phyloP scores from a whole-genome alignment of 1,139 yeast genomes.

The Taphrina pruni region DNA sequence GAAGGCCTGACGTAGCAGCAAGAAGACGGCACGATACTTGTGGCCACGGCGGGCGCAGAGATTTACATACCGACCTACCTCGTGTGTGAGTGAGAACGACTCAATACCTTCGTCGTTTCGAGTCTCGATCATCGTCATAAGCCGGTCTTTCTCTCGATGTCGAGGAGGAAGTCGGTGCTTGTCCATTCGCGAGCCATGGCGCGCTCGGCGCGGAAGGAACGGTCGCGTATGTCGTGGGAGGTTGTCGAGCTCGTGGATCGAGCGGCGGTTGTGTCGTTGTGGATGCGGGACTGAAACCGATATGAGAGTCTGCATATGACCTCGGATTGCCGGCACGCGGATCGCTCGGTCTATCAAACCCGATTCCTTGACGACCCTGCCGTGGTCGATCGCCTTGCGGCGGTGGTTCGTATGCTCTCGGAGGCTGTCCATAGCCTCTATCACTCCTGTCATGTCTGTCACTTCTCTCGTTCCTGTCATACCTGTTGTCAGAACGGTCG shows the following conservation, averaged over 20 bases:
- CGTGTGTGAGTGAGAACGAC: background rate
- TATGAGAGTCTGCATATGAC: constrained; percentile 9
- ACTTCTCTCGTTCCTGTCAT: constrained; percentile 7
- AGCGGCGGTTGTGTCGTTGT: constrained; percentile 11
- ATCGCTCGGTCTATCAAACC: constrained; percentile 25
- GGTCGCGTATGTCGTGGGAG: constrained; percentile 26
- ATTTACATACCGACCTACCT: constrained; percentile 29
- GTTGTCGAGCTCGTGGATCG: constrained; percentile 38
- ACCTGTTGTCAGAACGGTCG: constrained; percentile 6
- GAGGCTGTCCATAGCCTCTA: constrained; percentile 2
- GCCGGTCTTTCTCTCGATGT: constrained; percentile 16
- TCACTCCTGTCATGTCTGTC: constrained; percentile 20
- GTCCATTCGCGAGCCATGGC: constrained; percentile 32
- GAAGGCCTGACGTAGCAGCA: constrained; percentile 13
- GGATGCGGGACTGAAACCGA: constrained; percentile 24
- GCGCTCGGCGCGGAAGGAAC: constrained; percentile 34
- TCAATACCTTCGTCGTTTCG: constrained; percentile 32
- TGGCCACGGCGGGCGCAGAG: background rate
- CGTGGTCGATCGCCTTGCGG: constrained; percentile 26
- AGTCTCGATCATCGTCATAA: constrained; percentile 28
- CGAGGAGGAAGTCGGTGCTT: constrained; percentile 2
- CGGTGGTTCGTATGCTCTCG: constrained; percentile 21
- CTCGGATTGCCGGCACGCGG: constrained; percentile 21
- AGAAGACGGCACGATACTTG: background rate
- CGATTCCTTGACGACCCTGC: constrained; percentile 30